A percentile compares a stretch with the other conserved stretches of the same genome.
Conservation (phyloP, 2,329 filamentous ascomycete species). For the Lasiodiplodia hormozganensis region DNA sequence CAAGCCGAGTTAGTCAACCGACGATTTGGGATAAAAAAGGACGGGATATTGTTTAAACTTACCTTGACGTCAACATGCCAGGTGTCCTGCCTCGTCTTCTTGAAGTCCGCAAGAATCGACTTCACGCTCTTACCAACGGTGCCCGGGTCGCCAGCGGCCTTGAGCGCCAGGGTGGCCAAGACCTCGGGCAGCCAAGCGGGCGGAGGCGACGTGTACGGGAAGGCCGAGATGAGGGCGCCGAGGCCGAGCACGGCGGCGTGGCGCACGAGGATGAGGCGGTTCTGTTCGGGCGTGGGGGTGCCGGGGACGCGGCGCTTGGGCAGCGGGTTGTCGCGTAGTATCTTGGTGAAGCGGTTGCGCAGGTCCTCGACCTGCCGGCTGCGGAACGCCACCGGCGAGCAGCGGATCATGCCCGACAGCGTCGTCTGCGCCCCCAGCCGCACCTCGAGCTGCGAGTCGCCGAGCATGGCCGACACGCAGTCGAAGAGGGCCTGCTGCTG, state of each 20-base stretch:
- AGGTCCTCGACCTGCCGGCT: slow-evolving; percentile 77
- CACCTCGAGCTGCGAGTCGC: slow-evolving; percentile 90
- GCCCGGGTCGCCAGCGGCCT: slow-evolving; percentile 86
- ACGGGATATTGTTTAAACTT: slow-evolving; percentile 40
- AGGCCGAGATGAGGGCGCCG: slow-evolving; percentile 90
- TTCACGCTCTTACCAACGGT: slow-evolving; percentile 97
- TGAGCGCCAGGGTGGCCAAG: slow-evolving; percentile 81
- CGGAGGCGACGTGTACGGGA: slow-evolving; percentile 93
- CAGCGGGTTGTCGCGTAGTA: slow-evolving; percentile 83
- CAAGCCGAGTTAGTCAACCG: not conserved
- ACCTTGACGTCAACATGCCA: slow-evolving; percentile 99
- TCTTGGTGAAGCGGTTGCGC: slow-evolving; percentile 77
- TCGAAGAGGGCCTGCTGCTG: slow-evolving; percentile 85
- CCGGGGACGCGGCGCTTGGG: slow-evolving; percentile 70
- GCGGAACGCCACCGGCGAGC: slow-evolving; percentile 82
- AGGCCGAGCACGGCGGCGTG: slow-evolving; percentile 93
- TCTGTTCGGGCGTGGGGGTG: slow-evolving; percentile 74
- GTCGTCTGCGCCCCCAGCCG: slow-evolving; percentile 91
- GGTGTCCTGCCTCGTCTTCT: slow-evolving; percentile 98
- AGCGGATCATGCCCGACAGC: slow-evolving; percentile 96
- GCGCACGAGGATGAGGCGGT: slow-evolving; percentile 78
- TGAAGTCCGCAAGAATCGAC: slow-evolving; percentile 92
- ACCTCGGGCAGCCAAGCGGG: slow-evolving; percentile 94
- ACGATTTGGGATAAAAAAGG: not conserved
- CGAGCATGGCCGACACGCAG: slow-evolving; percentile 94